Evolutionary conservation across 495 filamentous ascomycete genomes (phyloP).

Genomic region (Clavariopsis aquatica): DNA sequence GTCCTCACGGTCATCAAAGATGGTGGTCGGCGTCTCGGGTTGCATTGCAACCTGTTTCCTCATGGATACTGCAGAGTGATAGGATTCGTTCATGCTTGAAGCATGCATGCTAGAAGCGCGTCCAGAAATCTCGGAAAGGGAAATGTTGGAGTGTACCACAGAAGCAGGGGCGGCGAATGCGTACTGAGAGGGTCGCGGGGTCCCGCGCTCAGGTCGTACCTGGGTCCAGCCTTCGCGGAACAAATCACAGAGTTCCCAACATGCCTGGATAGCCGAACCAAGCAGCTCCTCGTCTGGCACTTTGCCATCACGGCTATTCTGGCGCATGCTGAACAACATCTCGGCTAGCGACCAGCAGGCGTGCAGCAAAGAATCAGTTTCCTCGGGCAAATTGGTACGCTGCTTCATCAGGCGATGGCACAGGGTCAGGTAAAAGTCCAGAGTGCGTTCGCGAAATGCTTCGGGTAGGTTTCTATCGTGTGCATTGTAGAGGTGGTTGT

Average conservation of each 20-base stretch:
- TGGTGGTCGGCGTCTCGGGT: conserved; percentile 88
- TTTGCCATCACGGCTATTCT: conserved; percentile 74
- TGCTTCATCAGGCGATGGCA: conserved; percentile 96
- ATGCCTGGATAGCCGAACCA: conserved; percentile 84
- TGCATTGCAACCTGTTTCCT: conserved; percentile 40
- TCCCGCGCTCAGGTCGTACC: conserved; percentile 79
- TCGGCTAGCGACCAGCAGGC: conserved; percentile 91
- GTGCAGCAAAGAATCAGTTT: conserved; percentile 78
- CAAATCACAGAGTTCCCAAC: conserved; percentile 93
- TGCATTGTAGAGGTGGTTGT: conserved; percentile 91
- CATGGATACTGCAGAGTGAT: conserved; percentile 32
- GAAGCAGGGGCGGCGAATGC: conserved; percentile 55
- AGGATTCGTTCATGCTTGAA: conserved; percentile 40
- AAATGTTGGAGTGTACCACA: conserved; percentile 24
- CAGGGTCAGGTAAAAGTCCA: conserved; percentile 91
- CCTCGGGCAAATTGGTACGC: conserved; percentile 69
- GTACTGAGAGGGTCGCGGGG: conserved; percentile 78
- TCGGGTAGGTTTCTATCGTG: conserved; percentile 83
- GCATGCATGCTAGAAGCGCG: conserved; percentile 45
- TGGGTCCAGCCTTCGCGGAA: conserved; percentile 94
- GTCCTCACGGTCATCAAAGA: conserved; percentile 85
- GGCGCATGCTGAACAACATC: conserved; percentile 89
- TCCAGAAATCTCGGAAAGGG: conserved; percentile 48
- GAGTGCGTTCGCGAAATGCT: conserved; percentile 81
- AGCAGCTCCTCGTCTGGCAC: conserved; percentile 77